These are phyloP conservation scores for Aspergillus cejpii DNA, from an alignment of 2,329 filamentous ascomycete species.

Conservation along the genomic window DNA sequence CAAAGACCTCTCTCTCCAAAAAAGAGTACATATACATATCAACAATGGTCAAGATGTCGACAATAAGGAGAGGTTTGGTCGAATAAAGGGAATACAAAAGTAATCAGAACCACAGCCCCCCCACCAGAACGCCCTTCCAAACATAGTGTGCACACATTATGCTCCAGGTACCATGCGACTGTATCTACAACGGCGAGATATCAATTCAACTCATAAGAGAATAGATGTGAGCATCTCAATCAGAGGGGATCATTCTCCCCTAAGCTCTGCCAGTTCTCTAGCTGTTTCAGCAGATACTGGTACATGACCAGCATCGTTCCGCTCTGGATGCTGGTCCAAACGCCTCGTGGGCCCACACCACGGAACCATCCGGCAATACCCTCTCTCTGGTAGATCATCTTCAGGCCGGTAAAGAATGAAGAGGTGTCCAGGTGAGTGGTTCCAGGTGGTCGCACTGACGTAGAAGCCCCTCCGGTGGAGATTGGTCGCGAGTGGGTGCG, in stretches of 20 bases:
- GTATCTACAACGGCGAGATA: slow-evolving; percentile 7
- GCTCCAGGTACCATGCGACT: slow-evolving; percentile 1
- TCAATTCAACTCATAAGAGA: neutral
- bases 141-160: slow-evolving; percentile 14
- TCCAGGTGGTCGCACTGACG: slow-evolving; percentile 70
- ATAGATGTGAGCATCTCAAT: neutral
- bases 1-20: slow-evolving; percentile 1
- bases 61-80: neutral
- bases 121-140: slow-evolving; percentile 14
- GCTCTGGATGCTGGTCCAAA: slow-evolving; percentile 97
- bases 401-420: slow-evolving; percentile 76
- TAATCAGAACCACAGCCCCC: no score
- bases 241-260: slow-evolving; percentile 20
- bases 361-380: slow-evolving; percentile 87
- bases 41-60: neutral
- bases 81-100: neutral
- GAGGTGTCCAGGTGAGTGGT: slow-evolving; percentile 79
- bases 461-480: slow-evolving; percentile 83
- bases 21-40: slow-evolving; percentile 5
- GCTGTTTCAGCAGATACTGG: slow-evolving; percentile 72
- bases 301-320: slow-evolving; percentile 96
- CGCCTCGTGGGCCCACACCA: slow-evolving; percentile 81
- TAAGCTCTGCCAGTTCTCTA: slow-evolving; percentile 52
- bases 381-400: slow-evolving; percentile 83
- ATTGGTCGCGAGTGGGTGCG: slow-evolving; percentile 62